Evolutionary conservation across 305 asterid genomes (phyloP).

Genomic region (Fraxinus velutina): DNA sequence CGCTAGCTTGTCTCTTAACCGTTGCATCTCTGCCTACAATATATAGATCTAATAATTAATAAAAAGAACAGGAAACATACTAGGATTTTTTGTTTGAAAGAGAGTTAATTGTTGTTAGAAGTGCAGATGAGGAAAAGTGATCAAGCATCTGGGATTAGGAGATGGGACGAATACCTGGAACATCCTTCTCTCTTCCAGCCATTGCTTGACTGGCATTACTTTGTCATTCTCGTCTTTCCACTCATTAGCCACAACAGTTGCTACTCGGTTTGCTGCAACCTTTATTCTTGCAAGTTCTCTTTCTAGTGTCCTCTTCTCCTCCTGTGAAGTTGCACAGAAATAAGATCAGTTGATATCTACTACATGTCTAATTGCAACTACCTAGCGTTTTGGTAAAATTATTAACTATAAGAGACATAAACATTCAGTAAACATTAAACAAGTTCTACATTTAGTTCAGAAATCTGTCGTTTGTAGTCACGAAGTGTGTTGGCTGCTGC

Average conservation of each 20-base stretch:
- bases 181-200: conserved; percentile 89
- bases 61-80: background rate
- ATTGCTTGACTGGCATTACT: conserved; percentile 95
- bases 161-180: conserved; percentile 47
- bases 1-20: conserved; percentile 65
- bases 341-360: conserved; percentile 13
- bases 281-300: conserved; percentile 85
- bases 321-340: conserved; percentile 40
- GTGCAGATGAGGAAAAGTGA: background rate
- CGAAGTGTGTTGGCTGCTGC: conserved; percentile 75
- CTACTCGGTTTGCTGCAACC: conserved; percentile 81
- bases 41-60: conserved; percentile 12
- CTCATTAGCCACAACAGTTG: conserved; percentile 79
- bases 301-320: conserved; percentile 79
- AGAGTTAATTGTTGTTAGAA: background rate
- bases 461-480: conserved; percentile 62
- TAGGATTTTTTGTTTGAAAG: background rate
- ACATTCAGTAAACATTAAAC: background rate
- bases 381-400: background rate
- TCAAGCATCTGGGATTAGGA: background rate
- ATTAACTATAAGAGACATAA: background rate
- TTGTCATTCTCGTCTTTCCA: conserved; percentile 92
- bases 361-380: background rate
- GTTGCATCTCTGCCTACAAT: conserved; percentile 77
- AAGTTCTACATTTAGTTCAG: conserved; percentile 56